Evolutionary conservation across 495 filamentous ascomycete species (phyloP).

Genomic region (Aspergillus mulundensis): DNA sequence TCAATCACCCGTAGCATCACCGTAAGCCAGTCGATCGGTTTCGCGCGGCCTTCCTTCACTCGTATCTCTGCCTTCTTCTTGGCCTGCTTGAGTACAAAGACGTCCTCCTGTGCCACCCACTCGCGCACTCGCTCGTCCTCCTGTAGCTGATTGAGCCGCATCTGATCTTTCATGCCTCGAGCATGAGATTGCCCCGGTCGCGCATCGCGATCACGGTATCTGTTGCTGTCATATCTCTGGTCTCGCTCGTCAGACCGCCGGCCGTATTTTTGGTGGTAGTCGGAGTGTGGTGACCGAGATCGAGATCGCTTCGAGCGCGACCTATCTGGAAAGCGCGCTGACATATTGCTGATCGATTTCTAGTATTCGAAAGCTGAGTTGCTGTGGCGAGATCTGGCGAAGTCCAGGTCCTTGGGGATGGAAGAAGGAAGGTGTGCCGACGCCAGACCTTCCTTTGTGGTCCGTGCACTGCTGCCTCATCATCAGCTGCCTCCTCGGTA

Average conservation of each 20-base stretch:
- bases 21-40: slow-evolving; percentile 92
- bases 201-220: slow-evolving; percentile 20
- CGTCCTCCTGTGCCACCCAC: slow-evolving; percentile 93
- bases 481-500: background rate
- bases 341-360: slow-evolving; percentile 26
- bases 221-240: slow-evolving; percentile 23
- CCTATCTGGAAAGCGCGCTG: slow-evolving; percentile 30
- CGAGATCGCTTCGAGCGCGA: slow-evolving; percentile 34
- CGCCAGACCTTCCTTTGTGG: slow-evolving; percentile 23
- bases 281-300: slow-evolving; percentile 42
- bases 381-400: slow-evolving; percentile 9
- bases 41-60: slow-evolving; percentile 88
- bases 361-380: background rate
- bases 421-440: slow-evolving; percentile 25
- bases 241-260: slow-evolving; percentile 34
- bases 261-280: slow-evolving; percentile 36
- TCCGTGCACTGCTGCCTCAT: slow-evolving; percentile 18
- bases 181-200: slow-evolving; percentile 24
- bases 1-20: slow-evolving; percentile 88
- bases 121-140: slow-evolving; percentile 74
- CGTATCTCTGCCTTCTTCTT: slow-evolving; percentile 98
- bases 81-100: slow-evolving; percentile 92
- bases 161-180: slow-evolving; percentile 45
- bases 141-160: slow-evolving; percentile 56
- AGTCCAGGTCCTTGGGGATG: background rate